Evolutionary conservation across 2,329 filamentous ascomycete genomes (phyloP), one percentile per base, ranked within the genome.

Genomic region (Aspergillus bombycis): DNA sequence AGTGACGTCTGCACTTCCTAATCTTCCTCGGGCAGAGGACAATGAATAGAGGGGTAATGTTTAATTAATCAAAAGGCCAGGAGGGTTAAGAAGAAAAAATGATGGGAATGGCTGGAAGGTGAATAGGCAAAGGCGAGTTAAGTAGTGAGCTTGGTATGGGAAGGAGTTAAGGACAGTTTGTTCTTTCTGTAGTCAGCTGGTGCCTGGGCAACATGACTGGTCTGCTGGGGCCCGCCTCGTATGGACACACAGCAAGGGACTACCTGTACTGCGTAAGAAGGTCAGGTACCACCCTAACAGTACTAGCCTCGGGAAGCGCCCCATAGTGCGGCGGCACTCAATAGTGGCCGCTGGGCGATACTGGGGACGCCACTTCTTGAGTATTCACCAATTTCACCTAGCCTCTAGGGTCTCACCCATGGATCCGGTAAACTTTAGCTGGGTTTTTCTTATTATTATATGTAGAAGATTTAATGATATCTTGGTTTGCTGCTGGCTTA

Each of bases 111-210:
- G 57, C 26, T 43, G 58, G 54, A 41, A 57, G 53, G 28, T 60
- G 43, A 58, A 53, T 30, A 50, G 57, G 55, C 56, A 61, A 52
- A 61, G 62, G 58, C 58, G 53, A 46, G 57, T 65, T 67, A 65
- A 66, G 62, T 66, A 67, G 65, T 58, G 28, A 34, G 16, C 19
- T 52, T 32, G 28, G 61, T 61, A 63, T 65, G 63, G 57, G 46
- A 60, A 57, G 66, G 58, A 70, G 69, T 72, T 75, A 64, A 79
- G 77, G 77, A 78, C 77, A 79, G 77, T 75, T 76, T 79, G 77
- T 79, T 79, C 77, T 78, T 77, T 78, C 69, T 67, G 71, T 64
- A 65, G 68, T 66, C 62, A 71, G 63, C 57, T 48, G 60, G 53
- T 53, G 62, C 67, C 68, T 64, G 66, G 69, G 69, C 69, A 65